Base-by-base conservation (phyloP, 2,329 filamentous ascomycete species). In the Pezicula carpinea region DNA sequence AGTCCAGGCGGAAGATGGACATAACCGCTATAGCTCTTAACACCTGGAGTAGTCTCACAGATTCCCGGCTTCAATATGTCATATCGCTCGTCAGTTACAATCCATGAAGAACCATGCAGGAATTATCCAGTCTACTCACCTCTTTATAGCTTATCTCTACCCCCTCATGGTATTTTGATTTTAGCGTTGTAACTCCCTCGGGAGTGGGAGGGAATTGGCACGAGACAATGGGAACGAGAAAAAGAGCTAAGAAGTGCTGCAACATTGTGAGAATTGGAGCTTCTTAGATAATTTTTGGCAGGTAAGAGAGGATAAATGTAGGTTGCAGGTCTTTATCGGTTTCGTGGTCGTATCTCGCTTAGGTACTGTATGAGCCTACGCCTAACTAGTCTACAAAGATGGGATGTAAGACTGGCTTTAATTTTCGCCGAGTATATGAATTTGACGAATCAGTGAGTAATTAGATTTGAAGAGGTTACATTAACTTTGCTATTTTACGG, bases 1-100 rank as follows among this genome's bases (percentile, higher is more conserved):
- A 47, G 14, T 5, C 43, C 45, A 18, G 45, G 33, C 17, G 52
- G 48, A 34, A 57, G 36, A 23, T 52, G 39, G 26, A 57, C 46
- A 47, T 57, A 53, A 7, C 51, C 54, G 13, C 47, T 50, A 34
- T 48, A 55, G 22, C 44, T 36, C 19, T 50, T 53, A 2, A 57
- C 54, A 7, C 54, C 51, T 6, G 50, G 48, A 15, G 50, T 55
- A 1, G 51, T 54, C 31, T 57, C 54, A 29, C 51, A 57, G 17
- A 55, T 46, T 21, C 31, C 39, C 13, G 75, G 74, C 52, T 54
- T 34, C 3, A 8, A 5, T 17, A 6, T n/a, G n/a, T n/a, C n/a
- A n/a, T n/a, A n/a, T n/a, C n/a, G n/a, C 10, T 6, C 3, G n/a
- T 38, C 15, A 17, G 21, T 18, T 19, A 19, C 35, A 38, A 19